A percentile compares a stretch with the other conserved stretches of the same genome.
phyloP scores from a whole-genome alignment of 2,329 filamentous ascomycete genomes.

The Pseudogymnoascus sp. region DNA sequence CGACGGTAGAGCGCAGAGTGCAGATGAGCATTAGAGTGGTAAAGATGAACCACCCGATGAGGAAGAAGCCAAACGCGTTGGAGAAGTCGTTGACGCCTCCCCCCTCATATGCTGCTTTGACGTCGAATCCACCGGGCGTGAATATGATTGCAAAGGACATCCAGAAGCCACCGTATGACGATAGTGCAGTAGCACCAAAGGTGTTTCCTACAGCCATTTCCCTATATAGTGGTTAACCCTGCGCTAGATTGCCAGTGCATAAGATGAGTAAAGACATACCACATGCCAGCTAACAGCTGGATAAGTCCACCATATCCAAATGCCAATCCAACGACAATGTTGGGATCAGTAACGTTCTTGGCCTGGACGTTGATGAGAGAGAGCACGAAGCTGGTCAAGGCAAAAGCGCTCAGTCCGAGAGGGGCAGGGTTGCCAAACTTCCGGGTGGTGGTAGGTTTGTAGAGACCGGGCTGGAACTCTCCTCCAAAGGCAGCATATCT shows the following conservation, averaged over 20 bases:
- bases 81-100: constrained; percentile 32
- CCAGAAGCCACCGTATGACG: constrained; percentile 58
- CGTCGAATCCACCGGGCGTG: constrained; percentile 49
- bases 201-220: constrained; percentile 59
- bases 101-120: constrained; percentile 31
- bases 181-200: constrained; percentile 54
- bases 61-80: constrained; percentile 48
- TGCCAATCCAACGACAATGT: constrained; percentile 47
- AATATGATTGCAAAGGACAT: constrained; percentile 49
- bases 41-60: constrained; percentile 58
- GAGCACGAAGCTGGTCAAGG: constrained; percentile 55
- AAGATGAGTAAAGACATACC: constrained; percentile 33
- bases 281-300: constrained; percentile 63
- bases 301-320: constrained; percentile 59
- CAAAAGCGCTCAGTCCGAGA: constrained; percentile 52
- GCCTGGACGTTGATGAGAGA: constrained; percentile 49
- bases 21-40: constrained; percentile 49
- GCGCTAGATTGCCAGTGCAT: too few relatives aligned
- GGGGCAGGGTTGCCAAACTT: constrained; percentile 55
- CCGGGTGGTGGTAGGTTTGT: constrained; percentile 42
- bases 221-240: constrained; percentile 29
- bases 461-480: constrained; percentile 53
- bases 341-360: constrained; percentile 38
- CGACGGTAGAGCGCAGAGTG: constrained; percentile 51
- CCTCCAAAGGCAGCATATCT: constrained; percentile 48